Evolutionary conservation across 331 rosid genomes (phyloP).

Genomic region (Erythrophleum ivorense): DNA sequence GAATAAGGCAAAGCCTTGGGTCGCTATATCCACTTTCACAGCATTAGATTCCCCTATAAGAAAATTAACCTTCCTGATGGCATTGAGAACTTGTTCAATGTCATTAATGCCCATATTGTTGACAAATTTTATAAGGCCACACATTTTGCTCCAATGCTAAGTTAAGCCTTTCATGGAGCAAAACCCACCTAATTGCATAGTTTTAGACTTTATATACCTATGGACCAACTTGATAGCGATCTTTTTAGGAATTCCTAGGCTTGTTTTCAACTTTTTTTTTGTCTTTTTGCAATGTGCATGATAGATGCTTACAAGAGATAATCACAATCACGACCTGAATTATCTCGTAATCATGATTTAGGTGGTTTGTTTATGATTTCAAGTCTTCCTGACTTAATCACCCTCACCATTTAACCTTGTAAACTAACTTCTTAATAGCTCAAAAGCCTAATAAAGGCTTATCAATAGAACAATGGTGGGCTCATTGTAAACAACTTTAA

Average conservation of each 20-base stretch:
- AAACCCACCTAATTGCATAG: constrained; percentile 6
- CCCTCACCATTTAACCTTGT: background rate
- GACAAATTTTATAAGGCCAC: background rate
- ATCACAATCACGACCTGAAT: too few species aligned
- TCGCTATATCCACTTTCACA: background rate
- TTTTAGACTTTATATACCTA: background rate
- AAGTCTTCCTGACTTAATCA: constrained; percentile 24
- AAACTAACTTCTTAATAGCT: background rate
- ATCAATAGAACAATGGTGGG: constrained; percentile 17
- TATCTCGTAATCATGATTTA: background rate
- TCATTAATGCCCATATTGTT: background rate
- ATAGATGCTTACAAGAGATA: background rate
- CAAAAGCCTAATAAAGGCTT: background rate
- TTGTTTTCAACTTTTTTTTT: background rate
- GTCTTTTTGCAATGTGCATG: background rate
- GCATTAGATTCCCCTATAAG: background rate
- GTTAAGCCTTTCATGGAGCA: background rate
- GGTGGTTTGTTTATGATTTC: background rate
- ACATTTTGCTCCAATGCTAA: background rate
- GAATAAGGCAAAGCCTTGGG: background rate
- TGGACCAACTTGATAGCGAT: background rate
- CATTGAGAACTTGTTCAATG: background rate
- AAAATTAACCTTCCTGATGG: background rate
- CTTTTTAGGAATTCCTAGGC: background rate
- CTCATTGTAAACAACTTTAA: constrained; percentile 17